Base-by-base conservation (phyloP, 805 yeast species). In the Sugiyamaella valdiviana region DNA sequence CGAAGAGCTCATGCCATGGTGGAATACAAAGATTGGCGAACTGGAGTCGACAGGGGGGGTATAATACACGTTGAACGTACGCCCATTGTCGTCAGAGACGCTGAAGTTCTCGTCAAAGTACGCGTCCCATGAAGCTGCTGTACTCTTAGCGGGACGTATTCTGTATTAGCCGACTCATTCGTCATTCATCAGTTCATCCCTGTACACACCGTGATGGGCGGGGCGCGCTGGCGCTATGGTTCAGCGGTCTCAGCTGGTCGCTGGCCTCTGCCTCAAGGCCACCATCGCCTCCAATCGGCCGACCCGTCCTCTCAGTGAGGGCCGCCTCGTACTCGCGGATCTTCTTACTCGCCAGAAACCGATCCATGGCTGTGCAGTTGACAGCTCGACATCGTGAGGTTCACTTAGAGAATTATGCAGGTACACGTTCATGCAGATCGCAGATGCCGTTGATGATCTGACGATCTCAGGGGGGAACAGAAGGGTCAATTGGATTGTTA, bases 1-100 rank as follows among this genome's bases (percentile, higher is more conserved):
- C 1, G 86, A 78, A 0, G 97, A 89, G 0, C 98, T 99, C 1
- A 96, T 97, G 2, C 99, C 99, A 64, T 93, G 99, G 55, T 87
- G 93, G 56, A 82, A 80, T 1, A 93, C 67, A 56, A 85, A 80
- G 1, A 88, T 57, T 0, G 95, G 88, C 0, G 71, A 61, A 0
- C 60, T 57, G 1, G 57, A 51, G 0, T 56, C 46, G 6, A 57
- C 51, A 0, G 95, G 90, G 0, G 78, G 70, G 6, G 69, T 69
- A 55, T 72, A 85, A 61, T 80, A 85, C 0, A 80, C 76, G 50
- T 81, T 77, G 60, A 80, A 77, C 5, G 50, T 41, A 36, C 67
- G 67, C n/a, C n/a, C n/a, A 6, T 26, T 4, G 1, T 23, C 32
- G 6, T 46, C 55, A 51, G 36, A 57, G 6, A 56, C 44, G 15